Evolutionary conservation across 352 stramenopile species (phyloP).

Genomic region (Phytophthora macrochlamydospora): DNA sequence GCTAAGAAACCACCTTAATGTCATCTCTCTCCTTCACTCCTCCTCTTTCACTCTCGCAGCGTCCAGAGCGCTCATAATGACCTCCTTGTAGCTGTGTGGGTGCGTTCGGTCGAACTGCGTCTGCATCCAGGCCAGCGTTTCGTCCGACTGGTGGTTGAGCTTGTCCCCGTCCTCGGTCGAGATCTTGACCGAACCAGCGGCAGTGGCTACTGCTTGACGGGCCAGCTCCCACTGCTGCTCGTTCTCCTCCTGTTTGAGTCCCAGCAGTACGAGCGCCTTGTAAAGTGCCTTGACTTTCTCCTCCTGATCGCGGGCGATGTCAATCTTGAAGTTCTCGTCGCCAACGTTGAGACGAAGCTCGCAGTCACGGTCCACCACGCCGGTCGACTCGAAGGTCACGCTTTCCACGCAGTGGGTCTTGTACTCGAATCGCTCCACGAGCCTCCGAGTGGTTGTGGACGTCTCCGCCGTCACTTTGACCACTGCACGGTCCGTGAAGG

Average conservation of each 20-base stretch:
- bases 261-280: conserved; percentile 46
- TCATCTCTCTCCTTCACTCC: conserved; percentile 5
- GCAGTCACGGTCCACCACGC: conserved; percentile 51
- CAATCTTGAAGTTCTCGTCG: conserved; percentile 29
- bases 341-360: conserved; percentile 49
- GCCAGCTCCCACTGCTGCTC: conserved; percentile 41
- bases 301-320: conserved; percentile 38
- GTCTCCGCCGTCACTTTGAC: conserved; percentile 39
- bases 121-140: conserved; percentile 44
- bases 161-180: conserved; percentile 39
- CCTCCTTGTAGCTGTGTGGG: conserved; percentile 41
- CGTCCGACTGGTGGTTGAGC: conserved; percentile 45
- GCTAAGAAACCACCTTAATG: conserved; percentile 4
- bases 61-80: conserved; percentile 33
- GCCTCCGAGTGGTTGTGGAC: conserved; percentile 36
- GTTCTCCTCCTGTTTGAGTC: conserved; percentile 41
- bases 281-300: conserved; percentile 37
- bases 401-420: conserved; percentile 25
- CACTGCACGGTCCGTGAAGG: conserved; percentile 62
- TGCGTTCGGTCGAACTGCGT: conserved; percentile 38
- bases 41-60: conserved; percentile 10
- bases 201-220: conserved; percentile 27
- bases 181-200: conserved; percentile 38
- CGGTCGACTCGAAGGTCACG: conserved; percentile 51
- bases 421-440: conserved; percentile 45